Evolutionary conservation across 225 moss, liverwort and hornwort species (phyloP), one percentile per base, ranked within the genome.

Genomic region (Takakia lepidozioides): DNA sequence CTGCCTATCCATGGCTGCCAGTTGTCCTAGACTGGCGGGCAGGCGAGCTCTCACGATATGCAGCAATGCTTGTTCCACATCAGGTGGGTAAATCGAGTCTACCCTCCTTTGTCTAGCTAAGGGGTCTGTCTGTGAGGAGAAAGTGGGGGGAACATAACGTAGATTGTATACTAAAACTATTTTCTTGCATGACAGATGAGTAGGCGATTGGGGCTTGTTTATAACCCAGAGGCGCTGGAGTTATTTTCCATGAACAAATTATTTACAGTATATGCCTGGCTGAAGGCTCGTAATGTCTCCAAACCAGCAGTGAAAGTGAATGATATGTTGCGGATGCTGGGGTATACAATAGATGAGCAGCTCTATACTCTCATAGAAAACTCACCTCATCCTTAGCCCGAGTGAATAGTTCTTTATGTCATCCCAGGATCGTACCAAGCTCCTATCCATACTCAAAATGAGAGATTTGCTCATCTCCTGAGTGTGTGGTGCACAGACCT

Each of bases 41-140:
- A 27, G 98, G 98, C 3, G 98, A 98, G 76, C 66, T 98, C 38
- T 69, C 81, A 35, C 80, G 91, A 21, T 98, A 87, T 24, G 76
- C 87, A 2, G 98, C 98, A 41, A 91, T 98, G 98, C 85, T 98
- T n/a, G 91, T 98, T 26, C 98, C 98, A 37, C 98, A 98, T 49
- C 98, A 98, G 90, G 95, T 95, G 54, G 13, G 53, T 38, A n/a
- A n/a, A n/a, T n/a, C n/a, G n/a, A n/a, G n/a, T n/a, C n/a, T n/a
- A n/a, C n/a, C n/a, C n/a, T n/a, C n/a, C n/a, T n/a, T n/a, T n/a
- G n/a, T n/a, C n/a, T n/a, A n/a, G n/a, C n/a, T n/a, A n/a, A n/a
- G n/a, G n/a, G n/a, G n/a, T n/a, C n/a, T n/a, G n/a, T n/a, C n/a
- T n/a, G n/a, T n/a, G n/a, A n/a, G n/a, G n/a, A n/a, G n/a, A n/a